Percentiles rank a stretch among this genome's conserved stretches.
phyloP scores from a whole-genome alignment of 169 alveolate species.

The Plasmodium berghei region DNA sequence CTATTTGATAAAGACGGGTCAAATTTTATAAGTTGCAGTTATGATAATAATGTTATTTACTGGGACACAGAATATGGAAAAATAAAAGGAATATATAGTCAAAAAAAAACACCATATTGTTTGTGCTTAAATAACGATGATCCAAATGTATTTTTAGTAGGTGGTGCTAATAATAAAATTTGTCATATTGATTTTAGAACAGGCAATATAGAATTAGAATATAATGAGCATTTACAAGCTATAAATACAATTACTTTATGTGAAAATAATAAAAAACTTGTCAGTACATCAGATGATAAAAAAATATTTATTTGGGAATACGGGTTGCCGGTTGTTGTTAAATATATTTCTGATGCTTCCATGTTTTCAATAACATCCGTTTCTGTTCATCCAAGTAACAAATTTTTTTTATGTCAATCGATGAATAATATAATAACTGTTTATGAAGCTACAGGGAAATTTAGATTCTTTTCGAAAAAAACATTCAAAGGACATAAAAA shows the following conservation, averaged over 20 bases:
- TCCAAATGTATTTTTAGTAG: conserved; percentile 93
- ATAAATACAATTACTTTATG: conserved; percentile 94
- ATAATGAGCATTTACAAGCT: conserved; percentile 96
- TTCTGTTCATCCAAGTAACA: conserved; percentile 93
- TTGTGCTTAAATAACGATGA: conserved; percentile 93
- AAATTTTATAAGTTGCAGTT: conserved; percentile 93
- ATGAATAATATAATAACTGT: conserved; percentile 95
- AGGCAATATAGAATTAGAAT: conserved; percentile 91
- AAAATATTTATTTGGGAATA: conserved; percentile 96
- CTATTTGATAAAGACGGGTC: conserved; percentile 92
- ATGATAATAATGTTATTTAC: conserved; percentile 92
- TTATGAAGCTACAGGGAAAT: conserved; percentile 92
- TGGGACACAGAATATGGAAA: conserved; percentile 99
- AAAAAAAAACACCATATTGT: conserved; percentile 94
- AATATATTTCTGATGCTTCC: conserved; percentile 96
- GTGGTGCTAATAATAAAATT: conserved; percentile 94
- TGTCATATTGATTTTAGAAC: conserved; percentile 93
- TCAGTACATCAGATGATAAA: conserved; percentile 97
- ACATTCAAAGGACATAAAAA: conserved; percentile 94
- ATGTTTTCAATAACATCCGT: conserved; percentile 96
- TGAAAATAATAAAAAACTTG: conserved; percentile 92
- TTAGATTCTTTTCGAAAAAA: conserved; percentile 93
- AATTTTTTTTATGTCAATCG: conserved; percentile 95
- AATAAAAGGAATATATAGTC: conserved; percentile 90
- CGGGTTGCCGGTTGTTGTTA: conserved; percentile 96